Evolutionary conservation across 306 rosid genomes (phyloP).

Genomic region (Lathyrus sativus): DNA sequence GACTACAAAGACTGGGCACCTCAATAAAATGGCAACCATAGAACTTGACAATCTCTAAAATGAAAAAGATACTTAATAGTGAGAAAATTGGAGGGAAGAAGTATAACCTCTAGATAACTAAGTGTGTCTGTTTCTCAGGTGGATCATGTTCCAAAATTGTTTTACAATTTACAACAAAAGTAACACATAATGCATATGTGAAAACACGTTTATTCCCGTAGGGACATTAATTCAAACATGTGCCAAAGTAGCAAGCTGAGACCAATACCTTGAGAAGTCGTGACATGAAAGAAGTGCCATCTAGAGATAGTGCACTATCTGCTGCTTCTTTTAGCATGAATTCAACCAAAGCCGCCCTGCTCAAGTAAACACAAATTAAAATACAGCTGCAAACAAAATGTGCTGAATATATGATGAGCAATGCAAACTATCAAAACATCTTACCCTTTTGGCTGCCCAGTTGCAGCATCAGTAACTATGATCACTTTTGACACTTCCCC

Average conservation of each 20-base stretch:
- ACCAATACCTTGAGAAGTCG: constrained; percentile 85
- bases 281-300: constrained; percentile 92
- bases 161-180: background rate
- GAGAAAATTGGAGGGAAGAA: no score
- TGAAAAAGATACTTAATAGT: no score
- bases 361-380: constrained; percentile 41
- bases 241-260: constrained; percentile 5
- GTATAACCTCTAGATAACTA: background rate
- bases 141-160: background rate
- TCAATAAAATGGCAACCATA: no score
- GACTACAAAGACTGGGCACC: no score
- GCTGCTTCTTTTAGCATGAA: constrained; percentile 92
- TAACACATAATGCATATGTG: background rate
- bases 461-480: constrained; percentile 73
- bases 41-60: no score
- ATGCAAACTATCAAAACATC: constrained; percentile 34
- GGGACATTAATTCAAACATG: background rate
- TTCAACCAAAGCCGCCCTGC: constrained; percentile 93
- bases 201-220: background rate
- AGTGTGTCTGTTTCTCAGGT: background rate
- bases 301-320: constrained; percentile 83
- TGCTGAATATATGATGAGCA: constrained; percentile 4
- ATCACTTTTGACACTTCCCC: constrained; percentile 86
- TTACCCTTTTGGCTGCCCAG: constrained; percentile 93
- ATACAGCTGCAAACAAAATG: constrained; percentile 15